A percentile compares a stretch with the other conserved stretches of the same genome.
These are phyloP conservation scores for Cercospora beticola DNA, from an alignment of 2,329 filamentous ascomycete genomes.

Conservation along the genomic window DNA sequence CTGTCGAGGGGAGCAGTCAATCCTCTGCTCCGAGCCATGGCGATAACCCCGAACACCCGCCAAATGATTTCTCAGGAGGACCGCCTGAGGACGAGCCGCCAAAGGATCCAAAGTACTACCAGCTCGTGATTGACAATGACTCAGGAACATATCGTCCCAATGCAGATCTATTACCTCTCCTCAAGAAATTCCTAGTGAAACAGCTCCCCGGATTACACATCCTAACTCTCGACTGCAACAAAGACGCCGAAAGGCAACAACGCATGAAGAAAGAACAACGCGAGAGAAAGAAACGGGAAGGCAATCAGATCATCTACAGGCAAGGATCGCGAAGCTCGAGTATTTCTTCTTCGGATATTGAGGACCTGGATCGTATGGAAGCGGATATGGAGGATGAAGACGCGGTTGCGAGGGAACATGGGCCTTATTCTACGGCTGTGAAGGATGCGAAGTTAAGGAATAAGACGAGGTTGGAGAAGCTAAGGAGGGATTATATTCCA, in stretches of 20 bases:
- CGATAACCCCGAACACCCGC: conserved; percentile 52
- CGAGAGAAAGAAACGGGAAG: conserved; percentile 67
- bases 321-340: conserved; percentile 50
- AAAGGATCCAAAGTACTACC: conserved; percentile 63
- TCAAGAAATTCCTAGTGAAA: conserved; percentile 67
- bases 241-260: conserved; percentile 68
- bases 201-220: conserved; percentile 79
- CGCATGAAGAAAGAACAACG: conserved; percentile 75
- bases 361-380: conserved; percentile 52
- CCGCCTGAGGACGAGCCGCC: conserved; percentile 46
- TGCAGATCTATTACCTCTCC: conserved; percentile 67
- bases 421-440: conserved; percentile 21
- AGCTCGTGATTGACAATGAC: conserved; percentile 93
- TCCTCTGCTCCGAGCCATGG: conserved; percentile 43
- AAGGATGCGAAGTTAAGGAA: conserved; percentile 30
- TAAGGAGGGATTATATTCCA: conserved; percentile 17
- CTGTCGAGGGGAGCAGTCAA: conserved; percentile 46
- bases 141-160: conserved; percentile 91
- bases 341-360: conserved; percentile 58
- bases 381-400: conserved; percentile 22
- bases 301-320: conserved; percentile 54
- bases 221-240: conserved; percentile 69
- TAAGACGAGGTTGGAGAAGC: conserved; percentile 23
- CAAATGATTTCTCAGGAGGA: conserved; percentile 50
- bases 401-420: conserved; percentile 23